phyloP scores from a whole-genome alignment of 2,329 filamentous ascomycete genomes.

The Keithomyces neogunnii region DNA sequence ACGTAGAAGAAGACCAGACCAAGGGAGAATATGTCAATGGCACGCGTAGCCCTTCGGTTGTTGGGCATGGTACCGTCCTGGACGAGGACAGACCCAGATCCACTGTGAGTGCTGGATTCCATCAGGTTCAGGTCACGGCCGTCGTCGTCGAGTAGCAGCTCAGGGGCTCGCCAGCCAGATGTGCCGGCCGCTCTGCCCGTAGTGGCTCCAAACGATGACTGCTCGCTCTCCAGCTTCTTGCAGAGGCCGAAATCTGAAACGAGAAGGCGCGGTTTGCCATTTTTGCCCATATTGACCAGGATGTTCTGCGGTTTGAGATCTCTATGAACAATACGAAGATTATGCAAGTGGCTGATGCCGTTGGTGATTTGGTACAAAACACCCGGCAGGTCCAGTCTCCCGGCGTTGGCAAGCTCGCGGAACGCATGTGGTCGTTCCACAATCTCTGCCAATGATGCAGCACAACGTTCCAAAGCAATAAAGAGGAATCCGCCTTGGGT shows the following conservation, averaged over 20 bases:
- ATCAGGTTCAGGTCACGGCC: slow-evolving; percentile 40
- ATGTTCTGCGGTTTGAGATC: slow-evolving; percentile 98
- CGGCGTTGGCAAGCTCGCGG: slow-evolving; percentile 60
- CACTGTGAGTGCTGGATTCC: slow-evolving; percentile 50
- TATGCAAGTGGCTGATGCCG: slow-evolving; percentile 82
- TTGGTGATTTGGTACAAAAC: slow-evolving; percentile 84
- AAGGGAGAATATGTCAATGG: slow-evolving; percentile 95
- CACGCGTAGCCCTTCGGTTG: slow-evolving; percentile 74
- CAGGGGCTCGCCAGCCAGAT: slow-evolving; percentile 91
- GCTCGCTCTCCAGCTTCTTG: slow-evolving; percentile 90
- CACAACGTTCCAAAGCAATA: slow-evolving; percentile 90
- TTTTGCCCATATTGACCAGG: slow-evolving; percentile 66
- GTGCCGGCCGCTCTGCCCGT: slow-evolving; percentile 91
- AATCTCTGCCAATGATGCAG: slow-evolving; percentile 86
- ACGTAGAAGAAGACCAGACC: slow-evolving; percentile 99
- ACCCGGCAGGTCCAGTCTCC: slow-evolving; percentile 66
- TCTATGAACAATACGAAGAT: slow-evolving; percentile 87
- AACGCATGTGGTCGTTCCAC: slow-evolving; percentile 66
- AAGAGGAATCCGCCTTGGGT: slow-evolving; percentile 86
- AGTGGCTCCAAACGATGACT: slow-evolving; percentile 90
- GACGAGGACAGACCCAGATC: slow-evolving; percentile 49
- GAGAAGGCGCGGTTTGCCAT: slow-evolving; percentile 69
- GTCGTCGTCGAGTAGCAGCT: slow-evolving; percentile 78
- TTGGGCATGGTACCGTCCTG: slow-evolving; percentile 50
- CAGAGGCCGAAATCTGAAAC: slow-evolving; percentile 97